Base-by-base conservation (phyloP, 352 stramenopile genomes). In the Pythium utonaiense region DNA sequence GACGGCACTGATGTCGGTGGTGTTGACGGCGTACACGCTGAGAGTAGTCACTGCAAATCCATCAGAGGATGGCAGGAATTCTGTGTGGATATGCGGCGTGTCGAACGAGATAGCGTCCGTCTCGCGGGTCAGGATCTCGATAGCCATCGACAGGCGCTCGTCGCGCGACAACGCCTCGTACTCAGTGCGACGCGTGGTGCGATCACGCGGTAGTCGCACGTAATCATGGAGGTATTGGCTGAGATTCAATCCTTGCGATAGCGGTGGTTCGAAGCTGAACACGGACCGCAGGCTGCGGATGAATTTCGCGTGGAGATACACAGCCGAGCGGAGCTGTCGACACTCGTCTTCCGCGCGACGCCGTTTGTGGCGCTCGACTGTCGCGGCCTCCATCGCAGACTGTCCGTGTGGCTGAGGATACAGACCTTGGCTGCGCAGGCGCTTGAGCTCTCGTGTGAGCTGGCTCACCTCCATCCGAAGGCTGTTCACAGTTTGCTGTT, bases 11-110 rank as follows among this genome's bases (percentile, higher is more conserved):
- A 66, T 52, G 42, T 75, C 53, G 6, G 31, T 34, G 8, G 64
- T 73, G 38, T 78, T 68, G 52, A 78, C 63, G 13, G 67, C 60
- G 49, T 73, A 78, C 33, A 71, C 61, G 16, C 62, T 58, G 0
- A 50, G 57, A 19, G 67, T 71, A 6, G 64, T 78, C 51, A 71
- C 63, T 17, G 59, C 64, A 14, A 45, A 57, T 7, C 28, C 50
- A 19, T 45, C 28, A 10, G 16, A 13, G 14, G 6, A 16, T 3
- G 22, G 3, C 19, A 30, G 12, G 27, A 36, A 8, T 7, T 25
- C 16, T 25, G 47, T 33, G 3, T 28, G 22, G 42, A 50, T 28
- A 19, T 8, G 14, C n/a, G 42, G 42, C 28, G 28, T 10, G 25
- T 51, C 19, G 27, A 60, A 14, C 8, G 30, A 13, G 3, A 57